A percentile compares a stretch with the other conserved stretches of the same genome.
phyloP scores from a whole-genome alignment of 2,329 filamentous ascomycete species.

The Phialophora chinensis region DNA sequence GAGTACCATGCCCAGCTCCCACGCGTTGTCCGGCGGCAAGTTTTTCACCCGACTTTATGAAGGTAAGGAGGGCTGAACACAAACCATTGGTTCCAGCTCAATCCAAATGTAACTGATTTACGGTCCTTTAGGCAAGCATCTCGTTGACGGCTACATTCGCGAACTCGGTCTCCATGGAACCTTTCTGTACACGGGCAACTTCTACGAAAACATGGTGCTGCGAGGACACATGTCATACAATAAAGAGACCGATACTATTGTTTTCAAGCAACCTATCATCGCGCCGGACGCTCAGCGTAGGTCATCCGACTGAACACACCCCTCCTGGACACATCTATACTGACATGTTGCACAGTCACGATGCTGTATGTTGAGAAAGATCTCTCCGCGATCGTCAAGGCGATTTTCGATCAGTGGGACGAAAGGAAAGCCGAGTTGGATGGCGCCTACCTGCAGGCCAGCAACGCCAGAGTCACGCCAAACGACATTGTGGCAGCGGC shows the following conservation, averaged over 20 bases:
- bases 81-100: neutral
- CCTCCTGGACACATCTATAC: neutral
- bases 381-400: slow-evolving; percentile 33
- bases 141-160: slow-evolving; percentile 32
- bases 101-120: neutral
- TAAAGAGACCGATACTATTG: slow-evolving; percentile 21
- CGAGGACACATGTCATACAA: slow-evolving; percentile 16
- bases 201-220: slow-evolving; percentile 29
- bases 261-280: slow-evolving; percentile 22
- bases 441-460: slow-evolving; percentile 7
- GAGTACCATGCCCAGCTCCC: slow-evolving; percentile 24
- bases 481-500: neutral
- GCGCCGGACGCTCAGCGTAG: slow-evolving; percentile 17
- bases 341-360: slow-evolving; percentile 9
- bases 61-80: neutral
- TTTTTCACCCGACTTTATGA: slow-evolving; percentile 19
- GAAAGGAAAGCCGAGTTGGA: slow-evolving; percentile 29
- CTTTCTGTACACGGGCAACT: slow-evolving; percentile 35
- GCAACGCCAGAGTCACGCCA: slow-evolving; percentile 7
- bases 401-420: slow-evolving; percentile 37
- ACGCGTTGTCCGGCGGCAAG: slow-evolving; percentile 14
- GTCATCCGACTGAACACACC: neutral
- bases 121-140: slow-evolving; percentile 31
- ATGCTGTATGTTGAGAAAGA: slow-evolving; percentile 33
- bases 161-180: slow-evolving; percentile 28